A percentile compares a stretch with the other conserved stretches of the same genome.
Evolutionary conservation across 192 early-diverging fungal species (phyloP).

Genomic region (Coemansia aciculifera): DNA sequence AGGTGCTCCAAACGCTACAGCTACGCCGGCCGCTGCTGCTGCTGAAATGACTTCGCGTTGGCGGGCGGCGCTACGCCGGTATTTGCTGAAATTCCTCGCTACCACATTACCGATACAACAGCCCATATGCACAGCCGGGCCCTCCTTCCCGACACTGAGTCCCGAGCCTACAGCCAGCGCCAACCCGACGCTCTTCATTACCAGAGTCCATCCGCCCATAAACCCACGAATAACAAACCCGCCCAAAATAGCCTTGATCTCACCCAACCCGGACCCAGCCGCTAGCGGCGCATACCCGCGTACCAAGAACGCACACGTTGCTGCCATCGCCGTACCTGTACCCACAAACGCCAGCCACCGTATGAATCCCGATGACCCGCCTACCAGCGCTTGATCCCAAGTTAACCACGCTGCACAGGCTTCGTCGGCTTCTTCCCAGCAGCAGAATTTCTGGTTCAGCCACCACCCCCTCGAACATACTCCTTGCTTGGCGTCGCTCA

Average conservation of each 20-base stretch:
- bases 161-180: constrained; percentile 80
- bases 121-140: constrained; percentile 90
- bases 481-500: constrained; percentile 84
- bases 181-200: constrained; percentile 77
- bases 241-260: constrained; percentile 83
- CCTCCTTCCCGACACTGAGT: constrained; percentile 89
- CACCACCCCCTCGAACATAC: constrained; percentile 84
- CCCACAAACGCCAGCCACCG: constrained; percentile 80
- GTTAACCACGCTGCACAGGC: constrained; percentile 67
- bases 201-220: constrained; percentile 85
- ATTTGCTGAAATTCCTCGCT: constrained; percentile 80
- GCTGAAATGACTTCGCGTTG: constrained; percentile 76
- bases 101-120: constrained; percentile 88
- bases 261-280: constrained; percentile 92
- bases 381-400: constrained; percentile 67
- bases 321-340: constrained; percentile 73
- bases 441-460: constrained; percentile 91
- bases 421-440: constrained; percentile 64
- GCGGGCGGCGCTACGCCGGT: constrained; percentile 69
- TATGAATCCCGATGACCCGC: constrained; percentile 57
- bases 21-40: constrained; percentile 70
- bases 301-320: constrained; percentile 73
- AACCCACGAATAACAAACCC: constrained; percentile 95
- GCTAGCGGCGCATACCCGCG: constrained; percentile 81
- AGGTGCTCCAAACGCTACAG: constrained; percentile 73